Base-by-base conservation (phyloP, 768 basidiomycete species). In the Amanita rimosa region DNA sequence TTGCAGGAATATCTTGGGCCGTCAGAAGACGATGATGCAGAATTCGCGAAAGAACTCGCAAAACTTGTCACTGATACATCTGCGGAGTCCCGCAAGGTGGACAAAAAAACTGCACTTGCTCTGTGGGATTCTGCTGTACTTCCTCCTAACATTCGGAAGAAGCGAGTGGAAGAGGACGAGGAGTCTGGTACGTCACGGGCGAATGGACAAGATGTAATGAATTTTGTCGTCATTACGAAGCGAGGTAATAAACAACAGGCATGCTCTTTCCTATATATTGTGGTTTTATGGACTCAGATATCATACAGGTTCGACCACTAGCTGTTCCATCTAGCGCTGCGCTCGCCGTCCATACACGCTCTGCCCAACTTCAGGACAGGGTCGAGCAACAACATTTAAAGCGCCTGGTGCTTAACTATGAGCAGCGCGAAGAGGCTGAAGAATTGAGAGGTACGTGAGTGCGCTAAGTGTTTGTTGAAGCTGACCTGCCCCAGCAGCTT, bases 311-410 rank as follows among this genome's bases (percentile, higher is more conserved):
- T 13, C 86, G 89, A n/a, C 81, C 89, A 59, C 73, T 99, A 39
- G 83, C 90, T 41, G 81, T 99, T 37, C 96, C 96, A 8, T 70
- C 88, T 6, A 83, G 79, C 55, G 91, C 95, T 6, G 73, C 91
- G 2, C 72, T 99, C 26, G 96, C 95, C 0, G 74, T 93, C 44
- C 91, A 96, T 58, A 94, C 93, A 1, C 81, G 85, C 26, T 79
- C 86, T 2, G 90, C 96, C 37, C 96, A 97, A 59, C 69, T 89
- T 53, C 92, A 93, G 61, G 92, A 94, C 65, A 89, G 85, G 65
- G 91, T 89, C 6, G 96, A 99, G 61, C 95, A 98, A 57, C 92
- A 98, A 63, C 90, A 97, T 53, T 69, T 99, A 55, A 99, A 99
- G 69, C 80, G 83, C n/a, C 75, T 98, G 16, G 96, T 96, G 3